Conservation (phyloP, 2,329 filamentous ascomycete genomes). For the Venturia pyrina region DNA sequence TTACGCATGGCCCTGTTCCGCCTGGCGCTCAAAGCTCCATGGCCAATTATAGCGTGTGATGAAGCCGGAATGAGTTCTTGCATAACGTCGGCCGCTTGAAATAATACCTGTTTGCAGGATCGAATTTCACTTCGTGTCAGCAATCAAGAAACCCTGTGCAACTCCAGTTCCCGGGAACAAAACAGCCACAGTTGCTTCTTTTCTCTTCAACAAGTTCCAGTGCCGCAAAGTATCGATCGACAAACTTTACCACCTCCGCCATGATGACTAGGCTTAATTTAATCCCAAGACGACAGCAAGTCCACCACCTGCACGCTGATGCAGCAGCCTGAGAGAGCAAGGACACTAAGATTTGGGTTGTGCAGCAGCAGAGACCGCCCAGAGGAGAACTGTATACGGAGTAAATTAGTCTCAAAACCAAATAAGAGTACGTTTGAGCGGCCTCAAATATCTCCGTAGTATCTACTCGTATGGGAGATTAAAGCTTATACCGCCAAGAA, state of each 20-base stretch:
- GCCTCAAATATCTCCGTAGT: no score
- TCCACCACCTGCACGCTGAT: no score
- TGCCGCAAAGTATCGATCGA: not conserved
- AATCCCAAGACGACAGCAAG: not conserved
- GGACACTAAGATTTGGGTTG: no score
- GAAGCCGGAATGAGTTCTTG: not conserved
- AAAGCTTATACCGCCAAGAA: not conserved
- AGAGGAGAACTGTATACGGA: not conserved
- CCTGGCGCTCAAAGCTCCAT: not conserved
- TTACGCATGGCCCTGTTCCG: not conserved
- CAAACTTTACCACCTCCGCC: not conserved
- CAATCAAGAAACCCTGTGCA: not conserved
- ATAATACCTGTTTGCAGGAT: not conserved
- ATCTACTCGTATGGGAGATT: no score
- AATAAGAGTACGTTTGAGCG: not conserved
- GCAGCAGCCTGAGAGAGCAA: no score
- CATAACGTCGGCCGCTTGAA: not conserved
- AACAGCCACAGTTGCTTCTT: not conserved
- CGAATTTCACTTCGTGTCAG: not conserved
- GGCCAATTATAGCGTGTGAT: not conserved
- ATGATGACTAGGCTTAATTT: not conserved
- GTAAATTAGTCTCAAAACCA: not conserved
- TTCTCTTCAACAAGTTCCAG: no score
- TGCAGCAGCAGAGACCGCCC: no score
- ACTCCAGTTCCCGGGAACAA: not conserved